Evolutionary conservation across 2,329 filamentous ascomycete genomes (phyloP).

Genomic region (Monilinia fructicola): DNA sequence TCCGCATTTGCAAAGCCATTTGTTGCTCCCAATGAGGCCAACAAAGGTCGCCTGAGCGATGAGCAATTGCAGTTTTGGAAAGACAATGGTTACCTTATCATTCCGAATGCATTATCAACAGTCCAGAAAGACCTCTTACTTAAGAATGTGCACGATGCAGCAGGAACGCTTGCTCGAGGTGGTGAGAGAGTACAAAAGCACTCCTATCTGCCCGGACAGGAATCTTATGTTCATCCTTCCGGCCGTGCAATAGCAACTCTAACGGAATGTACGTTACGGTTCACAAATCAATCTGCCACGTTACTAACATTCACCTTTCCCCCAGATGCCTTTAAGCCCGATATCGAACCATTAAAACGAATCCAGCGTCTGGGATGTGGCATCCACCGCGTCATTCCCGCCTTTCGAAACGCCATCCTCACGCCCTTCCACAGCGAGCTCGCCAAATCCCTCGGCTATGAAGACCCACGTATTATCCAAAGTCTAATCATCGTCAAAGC

Average conservation of each 20-base stretch:
- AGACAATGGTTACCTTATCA: slow-evolving; percentile 14
- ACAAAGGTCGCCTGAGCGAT: background rate
- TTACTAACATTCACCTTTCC: background rate
- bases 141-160: slow-evolving; percentile 6
- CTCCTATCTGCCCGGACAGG: slow-evolving; percentile 1
- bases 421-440: background rate
- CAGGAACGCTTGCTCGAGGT: background rate
- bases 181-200: slow-evolving; percentile 14
- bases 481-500: slow-evolving; percentile 15
- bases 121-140: background rate
- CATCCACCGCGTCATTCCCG: slow-evolving; percentile 6
- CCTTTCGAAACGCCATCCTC: slow-evolving; percentile 1
- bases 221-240: background rate
- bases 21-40: background rate
- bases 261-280: slow-evolving; percentile 1
- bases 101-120: background rate
- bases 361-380: slow-evolving; percentile 18
- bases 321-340: background rate
- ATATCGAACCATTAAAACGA: background rate
- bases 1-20: background rate
- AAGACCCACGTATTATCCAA: slow-evolving; percentile 8
- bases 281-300: accelerated
- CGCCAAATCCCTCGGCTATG: slow-evolving; percentile 8
- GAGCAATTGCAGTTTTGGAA: slow-evolving; percentile 18
- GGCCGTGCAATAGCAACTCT: slow-evolving; percentile 12